Evolutionary conservation across 2,329 filamentous ascomycete species (phyloP), one percentile per base, ranked within the genome.

Genomic region (Lasiodiplodia citricola): DNA sequence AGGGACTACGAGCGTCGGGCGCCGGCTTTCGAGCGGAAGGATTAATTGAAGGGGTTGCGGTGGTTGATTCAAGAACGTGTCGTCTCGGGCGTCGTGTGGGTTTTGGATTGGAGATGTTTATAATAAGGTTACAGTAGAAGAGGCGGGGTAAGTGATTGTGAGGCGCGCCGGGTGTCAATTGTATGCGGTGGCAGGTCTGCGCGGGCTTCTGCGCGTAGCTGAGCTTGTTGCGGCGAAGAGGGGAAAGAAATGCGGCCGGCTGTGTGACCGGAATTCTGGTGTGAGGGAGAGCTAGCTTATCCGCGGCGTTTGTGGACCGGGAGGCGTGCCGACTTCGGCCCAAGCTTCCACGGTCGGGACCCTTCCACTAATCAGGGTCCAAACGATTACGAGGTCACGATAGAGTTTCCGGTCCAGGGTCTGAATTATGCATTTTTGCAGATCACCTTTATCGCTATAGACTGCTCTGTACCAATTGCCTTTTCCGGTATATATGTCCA

Each of bases 281-380:
- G 55, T 28, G 35, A 37, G 44, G n/a, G 31, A 54, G 18, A 37
- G 55, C 18, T 41, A 58, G 55, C 55, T 58, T n/a, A 13, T 21
- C 35, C n/a, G 55, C 35, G 16, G 38, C 21, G 37, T 60, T 60
- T 60, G 44, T 47, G 37, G 57, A 44, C 23, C 57, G 57, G 38
- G 57, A 44, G 57, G 14, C 10, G 60, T 64, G 60, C 60, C 60
- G 60, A 64, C n/a, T 64, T 64, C 44, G 60, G 60, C 60, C 44
- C 38, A 28, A 28, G 44, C 44, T 50, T 51, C 31, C 14, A 16
- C 21, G 18, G 23, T 41, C 38, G n/a, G 58, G 41, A 10, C 58
- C 16, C 11, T 41, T 64, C 60, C 62, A 35, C 31, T 35, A 65
- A 65, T 63, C 41, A 37, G 23, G 25, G 18, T 25, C 41, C 7